A percentile compares a stretch with the other conserved stretches of the same genome.
Evolutionary conservation across 345 rosid genomes (phyloP).

Genomic region (Murraya paniculata): DNA sequence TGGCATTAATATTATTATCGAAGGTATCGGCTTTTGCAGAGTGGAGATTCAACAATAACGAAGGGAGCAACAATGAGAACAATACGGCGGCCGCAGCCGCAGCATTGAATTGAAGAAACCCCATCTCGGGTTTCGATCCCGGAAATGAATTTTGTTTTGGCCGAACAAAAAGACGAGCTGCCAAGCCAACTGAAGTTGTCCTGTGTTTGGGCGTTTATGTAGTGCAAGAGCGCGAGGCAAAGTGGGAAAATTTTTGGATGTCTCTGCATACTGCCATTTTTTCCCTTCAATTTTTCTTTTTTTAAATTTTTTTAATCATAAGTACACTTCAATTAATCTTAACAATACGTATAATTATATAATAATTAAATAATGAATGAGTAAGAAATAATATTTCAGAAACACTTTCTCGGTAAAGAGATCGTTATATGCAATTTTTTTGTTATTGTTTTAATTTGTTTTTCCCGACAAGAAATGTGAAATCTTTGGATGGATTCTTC

Average conservation of each 20-base stretch:
- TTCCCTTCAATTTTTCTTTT: too few species aligned
- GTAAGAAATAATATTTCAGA: too few species aligned
- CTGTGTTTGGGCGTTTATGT: slow-evolving; percentile 20
- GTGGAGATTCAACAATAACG: slow-evolving; percentile 3
- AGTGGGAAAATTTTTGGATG: neutral
- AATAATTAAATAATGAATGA: too few species aligned
- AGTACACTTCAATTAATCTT: too few species aligned
- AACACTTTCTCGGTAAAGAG: too few species aligned
- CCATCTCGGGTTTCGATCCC: slow-evolving; percentile 28
- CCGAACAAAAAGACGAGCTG: slow-evolving; percentile 11
- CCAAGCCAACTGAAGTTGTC: slow-evolving; percentile 24
- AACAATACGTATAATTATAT: too few species aligned
- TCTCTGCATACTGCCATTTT: too few species aligned
- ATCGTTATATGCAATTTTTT: neutral
- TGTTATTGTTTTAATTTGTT: neutral
- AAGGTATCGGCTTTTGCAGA: slow-evolving; percentile 17
- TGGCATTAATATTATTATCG: neutral
- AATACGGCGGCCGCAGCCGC: neutral
- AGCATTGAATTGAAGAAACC: slow-evolving; percentile 26
- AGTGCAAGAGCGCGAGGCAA: neutral
- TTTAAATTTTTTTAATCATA: too few species aligned
- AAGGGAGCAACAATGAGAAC: slow-evolving; percentile 15
- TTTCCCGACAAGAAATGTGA: neutral
- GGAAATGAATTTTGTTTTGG: neutral
- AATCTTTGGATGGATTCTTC: slow-evolving; percentile 13